A percentile compares a stretch with the other conserved stretches of the same genome.
phyloP scores from a whole-genome alignment of 805 yeast genomes.

The Candida endomychidarum region DNA sequence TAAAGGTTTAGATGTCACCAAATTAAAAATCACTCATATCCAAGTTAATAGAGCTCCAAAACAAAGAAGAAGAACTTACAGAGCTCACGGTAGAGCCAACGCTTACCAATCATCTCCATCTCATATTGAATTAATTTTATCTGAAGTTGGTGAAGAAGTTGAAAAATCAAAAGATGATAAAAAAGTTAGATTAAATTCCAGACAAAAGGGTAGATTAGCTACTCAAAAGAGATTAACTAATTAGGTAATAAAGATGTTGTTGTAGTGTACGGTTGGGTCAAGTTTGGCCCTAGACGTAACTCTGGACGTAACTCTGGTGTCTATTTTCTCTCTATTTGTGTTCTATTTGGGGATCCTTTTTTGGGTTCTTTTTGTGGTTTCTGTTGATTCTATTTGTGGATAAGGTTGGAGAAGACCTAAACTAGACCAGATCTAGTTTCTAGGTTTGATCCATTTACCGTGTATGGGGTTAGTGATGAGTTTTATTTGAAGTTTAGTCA shows the following conservation, averaged over 20 bases:
- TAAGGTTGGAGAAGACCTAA: too few species aligned
- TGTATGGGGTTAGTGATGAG: too few species aligned
- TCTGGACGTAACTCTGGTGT: too few species aligned
- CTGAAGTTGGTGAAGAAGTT: slow-evolving; percentile 93
- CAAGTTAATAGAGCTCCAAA: slow-evolving; percentile 99
- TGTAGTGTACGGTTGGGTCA: not conserved
- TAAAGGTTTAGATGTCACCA: slow-evolving; percentile 95
- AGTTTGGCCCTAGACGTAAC: too few species aligned
- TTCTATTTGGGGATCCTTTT: too few species aligned
- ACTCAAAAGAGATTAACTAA: slow-evolving; percentile 79
- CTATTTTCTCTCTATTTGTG: not conserved
- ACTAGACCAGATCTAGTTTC: too few species aligned
- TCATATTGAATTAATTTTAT: slow-evolving; percentile 95
- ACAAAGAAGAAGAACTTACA: slow-evolving; percentile 99
- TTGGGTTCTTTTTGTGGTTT: too few species aligned
- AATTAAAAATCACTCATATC: slow-evolving; percentile 94
- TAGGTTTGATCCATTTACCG: too few species aligned
- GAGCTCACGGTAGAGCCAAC: slow-evolving; percentile 99
- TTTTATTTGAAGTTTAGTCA: too few species aligned
- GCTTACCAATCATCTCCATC: slow-evolving; percentile 99
- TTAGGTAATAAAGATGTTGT: slow-evolving; percentile 6
- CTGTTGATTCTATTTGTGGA: too few species aligned
- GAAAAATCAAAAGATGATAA: slow-evolving; percentile 80
- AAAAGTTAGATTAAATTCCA: slow-evolving; percentile 73
- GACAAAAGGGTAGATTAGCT: slow-evolving; percentile 92